These are phyloP conservation scores for Epichloe sibirici DNA, from an alignment of 2,329 filamentous ascomycete species.

Conservation along the genomic window DNA sequence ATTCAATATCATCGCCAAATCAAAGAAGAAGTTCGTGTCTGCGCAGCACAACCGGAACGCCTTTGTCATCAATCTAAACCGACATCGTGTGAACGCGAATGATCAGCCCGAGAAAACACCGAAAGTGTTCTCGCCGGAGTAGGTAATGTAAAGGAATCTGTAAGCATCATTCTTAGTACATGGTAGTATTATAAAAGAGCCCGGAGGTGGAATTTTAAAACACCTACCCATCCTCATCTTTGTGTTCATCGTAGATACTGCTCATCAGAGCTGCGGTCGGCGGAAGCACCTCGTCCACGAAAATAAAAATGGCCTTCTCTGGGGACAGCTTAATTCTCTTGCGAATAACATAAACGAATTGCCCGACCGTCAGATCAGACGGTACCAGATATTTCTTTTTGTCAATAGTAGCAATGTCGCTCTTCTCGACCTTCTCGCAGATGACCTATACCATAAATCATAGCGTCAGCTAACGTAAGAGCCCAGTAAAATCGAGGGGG, in stretches of 20 bases:
- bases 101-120: slow-evolving; percentile 32
- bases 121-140: slow-evolving; percentile 99
- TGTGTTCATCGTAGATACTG: slow-evolving; percentile 99
- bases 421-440: slow-evolving; percentile 99
- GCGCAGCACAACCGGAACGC: slow-evolving; percentile 23
- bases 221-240: slow-evolving; percentile 60
- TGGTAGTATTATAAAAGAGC: neutral
- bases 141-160: slow-evolving; percentile 97
- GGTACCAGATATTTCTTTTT: slow-evolving; percentile 99
- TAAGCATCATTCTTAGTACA: slow-evolving; percentile 6
- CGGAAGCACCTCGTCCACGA: slow-evolving; percentile 94
- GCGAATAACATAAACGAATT: slow-evolving; percentile 99
- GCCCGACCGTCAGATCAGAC: slow-evolving; percentile 92
- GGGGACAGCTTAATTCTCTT: slow-evolving; percentile 99
- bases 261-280: slow-evolving; percentile 97
- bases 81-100: neutral
- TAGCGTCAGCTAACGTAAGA: neutral
- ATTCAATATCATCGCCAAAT: slow-evolving; percentile 1
- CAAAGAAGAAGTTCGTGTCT: slow-evolving; percentile 14
- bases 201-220: neutral
- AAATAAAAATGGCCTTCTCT: slow-evolving; percentile 99
- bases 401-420: slow-evolving; percentile 97
- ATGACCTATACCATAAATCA: slow-evolving; percentile 58
- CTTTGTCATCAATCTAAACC: slow-evolving; percentile 6
- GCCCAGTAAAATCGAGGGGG: neutral